phyloP scores from a whole-genome alignment of 495 filamentous ascomycete genomes.

The Xylaria longipes region DNA sequence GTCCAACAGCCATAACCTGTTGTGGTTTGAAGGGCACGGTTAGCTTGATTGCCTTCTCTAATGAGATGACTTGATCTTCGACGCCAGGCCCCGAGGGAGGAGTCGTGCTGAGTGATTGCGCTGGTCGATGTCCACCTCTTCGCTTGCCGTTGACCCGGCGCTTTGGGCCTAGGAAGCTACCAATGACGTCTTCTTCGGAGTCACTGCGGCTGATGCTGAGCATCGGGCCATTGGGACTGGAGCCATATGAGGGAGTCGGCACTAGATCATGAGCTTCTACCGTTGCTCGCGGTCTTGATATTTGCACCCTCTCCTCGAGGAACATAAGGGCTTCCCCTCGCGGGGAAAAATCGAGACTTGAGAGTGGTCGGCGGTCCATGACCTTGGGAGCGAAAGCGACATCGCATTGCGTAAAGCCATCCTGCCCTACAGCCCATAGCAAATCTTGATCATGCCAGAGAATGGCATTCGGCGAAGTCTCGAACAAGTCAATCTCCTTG shows the following conservation, averaged over 20 bases:
- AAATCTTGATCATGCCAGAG: constrained; percentile 92
- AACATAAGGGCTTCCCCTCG: constrained; percentile 65
- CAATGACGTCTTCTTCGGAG: constrained; percentile 69
- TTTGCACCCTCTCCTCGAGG: constrained; percentile 54
- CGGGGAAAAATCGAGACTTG: constrained; percentile 66
- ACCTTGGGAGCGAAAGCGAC: constrained; percentile 80
- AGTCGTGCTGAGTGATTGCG: constrained; percentile 57
- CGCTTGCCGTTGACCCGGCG: constrained; percentile 47
- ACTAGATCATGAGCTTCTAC: constrained; percentile 38
- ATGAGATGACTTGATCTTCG: constrained; percentile 58
- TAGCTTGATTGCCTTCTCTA: constrained; percentile 67
- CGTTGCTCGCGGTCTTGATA: constrained; percentile 47
- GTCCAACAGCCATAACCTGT: constrained; percentile 68
- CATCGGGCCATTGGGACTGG: constrained; percentile 50
- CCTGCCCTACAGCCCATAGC: constrained; percentile 87
- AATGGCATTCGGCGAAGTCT: constrained; percentile 72
- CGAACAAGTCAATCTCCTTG: constrained; percentile 80
- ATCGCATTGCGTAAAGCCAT: constrained; percentile 90
- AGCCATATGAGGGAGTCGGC: constrained; percentile 47
- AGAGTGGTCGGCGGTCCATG: constrained; percentile 72
- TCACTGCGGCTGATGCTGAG: constrained; percentile 67
- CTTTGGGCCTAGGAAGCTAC: constrained; percentile 62
- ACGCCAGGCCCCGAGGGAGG: constrained; percentile 61
- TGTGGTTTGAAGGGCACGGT: constrained; percentile 59
- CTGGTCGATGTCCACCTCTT: constrained; percentile 45